These are phyloP conservation scores for Trypanosoma scelopori DNA, from an alignment of 208 protist species.

Conservation along the genomic window DNA sequence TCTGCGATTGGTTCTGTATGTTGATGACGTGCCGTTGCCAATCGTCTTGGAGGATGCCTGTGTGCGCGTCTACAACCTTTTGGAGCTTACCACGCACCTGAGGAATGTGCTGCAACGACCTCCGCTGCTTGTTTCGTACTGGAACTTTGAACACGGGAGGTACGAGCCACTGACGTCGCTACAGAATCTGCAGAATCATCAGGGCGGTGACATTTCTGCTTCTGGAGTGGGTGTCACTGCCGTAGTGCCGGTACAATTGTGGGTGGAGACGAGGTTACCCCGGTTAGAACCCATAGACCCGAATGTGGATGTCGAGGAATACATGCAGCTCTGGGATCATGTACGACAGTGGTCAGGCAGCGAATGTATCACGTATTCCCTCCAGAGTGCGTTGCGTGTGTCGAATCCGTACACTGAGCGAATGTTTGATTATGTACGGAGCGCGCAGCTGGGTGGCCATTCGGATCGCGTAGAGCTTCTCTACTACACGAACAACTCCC, in stretches of 20 bases:
- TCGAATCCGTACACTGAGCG: constrained; percentile 36
- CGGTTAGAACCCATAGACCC: constrained; percentile 54
- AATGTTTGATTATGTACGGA: constrained; percentile 37
- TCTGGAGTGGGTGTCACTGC: background rate
- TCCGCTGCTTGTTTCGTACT: constrained; percentile 55
- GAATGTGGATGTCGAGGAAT: constrained; percentile 37
- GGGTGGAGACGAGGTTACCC: constrained; percentile 52
- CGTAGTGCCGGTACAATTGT: constrained; percentile 39
- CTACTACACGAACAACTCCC: constrained; percentile 80
- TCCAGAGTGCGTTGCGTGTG: constrained; percentile 47
- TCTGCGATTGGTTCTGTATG: constrained; percentile 16
- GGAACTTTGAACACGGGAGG: constrained; percentile 36
- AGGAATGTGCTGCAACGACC: constrained; percentile 19
- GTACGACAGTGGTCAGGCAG: constrained; percentile 47
- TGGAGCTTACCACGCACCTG: constrained; percentile 7
- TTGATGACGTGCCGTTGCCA: constrained; percentile 8
- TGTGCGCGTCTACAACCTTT: constrained; percentile 7
- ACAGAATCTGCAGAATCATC: constrained; percentile 28
- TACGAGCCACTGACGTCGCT: constrained; percentile 44
- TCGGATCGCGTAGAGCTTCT: constrained; percentile 57
- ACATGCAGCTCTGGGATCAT: constrained; percentile 42
- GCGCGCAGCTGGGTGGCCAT: constrained; percentile 1
- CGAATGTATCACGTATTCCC: constrained; percentile 36
- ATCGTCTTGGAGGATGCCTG: constrained; percentile 8
- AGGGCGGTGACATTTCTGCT: constrained; percentile 25